Percentiles rank a stretch among this genome's conserved stretches.
phyloP scores from a whole-genome alignment of 176 grass and related monocot species.

The Cenchrus americanus region DNA sequence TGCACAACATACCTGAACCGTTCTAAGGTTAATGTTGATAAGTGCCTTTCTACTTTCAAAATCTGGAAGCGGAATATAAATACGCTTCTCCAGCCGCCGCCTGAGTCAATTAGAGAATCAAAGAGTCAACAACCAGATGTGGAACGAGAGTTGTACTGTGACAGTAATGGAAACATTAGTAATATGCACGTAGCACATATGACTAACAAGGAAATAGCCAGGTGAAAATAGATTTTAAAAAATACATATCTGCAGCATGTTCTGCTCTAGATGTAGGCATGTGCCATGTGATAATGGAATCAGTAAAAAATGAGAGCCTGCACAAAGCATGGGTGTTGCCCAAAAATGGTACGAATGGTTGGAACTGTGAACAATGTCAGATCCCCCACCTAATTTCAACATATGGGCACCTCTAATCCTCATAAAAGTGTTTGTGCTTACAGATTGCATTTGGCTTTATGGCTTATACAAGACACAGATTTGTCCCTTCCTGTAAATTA shows the following conservation, averaged over 20 bases:
- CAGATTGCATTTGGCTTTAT: neutral
- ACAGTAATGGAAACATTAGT: conserved; percentile 3
- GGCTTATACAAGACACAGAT: conserved; percentile 18
- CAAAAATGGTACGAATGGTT: neutral
- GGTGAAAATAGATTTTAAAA: conserved; percentile 21
- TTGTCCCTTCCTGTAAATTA: conserved; percentile 25
- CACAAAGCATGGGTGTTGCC: neutral
- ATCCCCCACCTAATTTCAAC: neutral
- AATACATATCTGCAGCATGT: conserved; percentile 10
- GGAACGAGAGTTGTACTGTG: too few species aligned
- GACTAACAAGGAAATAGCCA: conserved; percentile 27
- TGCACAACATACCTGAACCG: conserved; percentile 70
- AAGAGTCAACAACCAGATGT: conserved; percentile 17
- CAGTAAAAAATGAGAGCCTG: conserved; percentile 21
- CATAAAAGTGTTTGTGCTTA: neutral
- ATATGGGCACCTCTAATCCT: neutral
- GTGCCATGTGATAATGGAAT: neutral
- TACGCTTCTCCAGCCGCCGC: conserved; percentile 96
- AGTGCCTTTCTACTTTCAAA: conserved; percentile 98
- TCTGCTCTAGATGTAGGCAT: neutral
- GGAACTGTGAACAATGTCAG: conserved; percentile 10
- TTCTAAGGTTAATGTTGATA: conserved; percentile 97
- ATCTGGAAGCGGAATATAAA: conserved; percentile 97
- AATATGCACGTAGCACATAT: conserved; percentile 15
- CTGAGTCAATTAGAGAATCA: conserved; percentile 56